Conservation (phyloP, 352 stramenopile genomes). For the Aphanomyces invadans region DNA sequence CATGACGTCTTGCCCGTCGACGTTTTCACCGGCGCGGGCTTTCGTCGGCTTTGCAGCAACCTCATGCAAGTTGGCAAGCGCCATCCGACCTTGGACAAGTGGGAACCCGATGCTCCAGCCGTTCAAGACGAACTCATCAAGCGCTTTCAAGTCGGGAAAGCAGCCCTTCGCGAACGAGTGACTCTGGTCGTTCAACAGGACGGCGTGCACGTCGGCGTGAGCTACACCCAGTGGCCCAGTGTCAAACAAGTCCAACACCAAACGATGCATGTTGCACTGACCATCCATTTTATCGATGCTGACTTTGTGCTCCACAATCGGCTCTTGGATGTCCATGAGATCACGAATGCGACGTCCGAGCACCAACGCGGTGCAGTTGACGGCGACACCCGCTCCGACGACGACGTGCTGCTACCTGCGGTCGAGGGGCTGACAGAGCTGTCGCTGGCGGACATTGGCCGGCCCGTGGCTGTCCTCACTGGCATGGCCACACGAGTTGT, state of each 20-base stretch:
- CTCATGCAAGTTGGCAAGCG: neutral
- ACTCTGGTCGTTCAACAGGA: slow-evolving; percentile 1
- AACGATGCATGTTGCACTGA: neutral
- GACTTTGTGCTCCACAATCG: slow-evolving; percentile 19
- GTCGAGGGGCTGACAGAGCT: neutral
- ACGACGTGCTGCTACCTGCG: neutral
- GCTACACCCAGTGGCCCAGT: neutral
- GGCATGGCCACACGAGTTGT: neutral
- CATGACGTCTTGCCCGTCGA: neutral
- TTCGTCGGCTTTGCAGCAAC: neutral
- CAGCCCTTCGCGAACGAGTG: neutral
- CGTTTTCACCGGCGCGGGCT: neutral
- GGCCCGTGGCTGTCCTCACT: neutral
- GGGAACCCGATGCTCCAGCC: neutral
- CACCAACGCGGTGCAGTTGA: neutral
- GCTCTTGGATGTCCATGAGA: slow-evolving; percentile 5
- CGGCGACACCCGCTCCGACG: neutral
- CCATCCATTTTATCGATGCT: slow-evolving; percentile 17
- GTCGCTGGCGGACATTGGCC: neutral
- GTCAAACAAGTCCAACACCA: neutral
- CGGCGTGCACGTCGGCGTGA: slow-evolving; percentile 1
- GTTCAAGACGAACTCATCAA: neutral
- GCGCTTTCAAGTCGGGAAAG: neutral
- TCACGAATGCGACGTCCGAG: neutral
- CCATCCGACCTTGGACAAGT: neutral